A percentile compares a stretch with the other conserved stretches of the same genome.
Evolutionary conservation across 2,329 filamentous ascomycete species (phyloP).

Genomic region (Acrodontium crateriforme): DNA sequence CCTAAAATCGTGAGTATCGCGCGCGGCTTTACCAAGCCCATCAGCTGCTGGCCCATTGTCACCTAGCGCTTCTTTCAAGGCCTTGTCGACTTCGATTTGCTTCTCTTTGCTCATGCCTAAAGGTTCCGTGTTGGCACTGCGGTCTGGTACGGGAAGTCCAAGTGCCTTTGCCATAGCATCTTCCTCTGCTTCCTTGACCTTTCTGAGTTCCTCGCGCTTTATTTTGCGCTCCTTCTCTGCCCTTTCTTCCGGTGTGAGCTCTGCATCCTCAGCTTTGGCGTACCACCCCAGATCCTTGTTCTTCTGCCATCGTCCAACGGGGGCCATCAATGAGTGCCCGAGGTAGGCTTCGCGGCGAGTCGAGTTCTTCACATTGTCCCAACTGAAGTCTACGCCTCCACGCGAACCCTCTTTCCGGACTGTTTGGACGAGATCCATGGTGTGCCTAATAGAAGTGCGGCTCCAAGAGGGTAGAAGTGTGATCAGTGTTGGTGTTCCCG

Average conservation of each 20-base stretch:
- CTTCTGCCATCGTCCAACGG: conserved; percentile 84
- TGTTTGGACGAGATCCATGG: conserved; percentile 85
- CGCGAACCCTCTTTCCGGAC: conserved; percentile 83
- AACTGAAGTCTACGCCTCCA: conserved; percentile 89
- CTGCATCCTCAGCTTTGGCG: conserved; percentile 41
- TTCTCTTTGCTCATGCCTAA: conserved; percentile 39
- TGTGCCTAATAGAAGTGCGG: too few species aligned
- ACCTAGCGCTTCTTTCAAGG: conserved; percentile 34
- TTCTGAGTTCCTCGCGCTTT: conserved; percentile 56
- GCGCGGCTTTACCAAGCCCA: too few species aligned
- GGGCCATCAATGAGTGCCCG: conserved; percentile 78
- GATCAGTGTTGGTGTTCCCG: too few species aligned
- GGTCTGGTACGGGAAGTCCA: conserved; percentile 58
- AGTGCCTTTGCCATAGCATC: conserved; percentile 76
- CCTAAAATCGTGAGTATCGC: too few species aligned
- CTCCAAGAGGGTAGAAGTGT: too few species aligned
- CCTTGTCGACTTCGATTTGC: conserved; percentile 43
- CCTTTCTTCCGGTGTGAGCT: conserved; percentile 33
- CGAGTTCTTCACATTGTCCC: conserved; percentile 84
- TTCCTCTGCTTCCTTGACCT: conserved; percentile 81
- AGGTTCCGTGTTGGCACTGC: conserved; percentile 50
- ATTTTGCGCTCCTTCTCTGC: conserved; percentile 56
- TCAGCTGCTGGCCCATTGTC: conserved; percentile 22
- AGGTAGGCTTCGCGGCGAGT: conserved; percentile 81
- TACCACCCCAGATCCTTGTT: conserved; percentile 57